Base-by-base conservation (phyloP, 1,284 basidiomycete species). In the Bjerkandera adusta region DNA sequence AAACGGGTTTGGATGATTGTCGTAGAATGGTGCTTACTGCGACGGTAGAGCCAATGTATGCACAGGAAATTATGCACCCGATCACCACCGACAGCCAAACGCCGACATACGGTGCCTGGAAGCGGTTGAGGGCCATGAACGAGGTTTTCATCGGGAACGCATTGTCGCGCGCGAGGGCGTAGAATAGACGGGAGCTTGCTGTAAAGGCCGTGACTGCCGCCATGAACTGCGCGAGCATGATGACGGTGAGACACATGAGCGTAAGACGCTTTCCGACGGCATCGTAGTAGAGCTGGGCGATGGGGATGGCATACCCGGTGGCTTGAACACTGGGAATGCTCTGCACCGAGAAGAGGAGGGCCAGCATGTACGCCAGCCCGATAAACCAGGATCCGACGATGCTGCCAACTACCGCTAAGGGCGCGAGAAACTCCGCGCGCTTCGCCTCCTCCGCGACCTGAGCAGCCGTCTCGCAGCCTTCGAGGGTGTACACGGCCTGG, bases 391-490 rank as follows among this genome's bases (percentile, higher is more conserved):
- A 81, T 18, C 79, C 77, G n/a, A 70, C 66, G 52, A 81, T 77
- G 57, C 71, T 75, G 27, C 70, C 72, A 22, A 80, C 74, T 30
- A 81, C 73, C 10, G 76, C 79, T 29, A 79, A 62, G 4, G 79
- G 79, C 1, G 79, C 77, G 18, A 81, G 73, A 39, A 77, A 51
- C 47, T 79, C 76, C 0, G 79, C 79, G 34, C 75, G 73, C 37
- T 70, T 65, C 21, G 79, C 78, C 61, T 82, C 79, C 60, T 81
- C 79, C 4, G 79, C 79, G 5, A 81, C 72, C 60, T 81, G 79
- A 20, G 79, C 79, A 29, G 79, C 79, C 4, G 79, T 81, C 58
- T 81, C 79, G 58, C 79, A 81, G 15, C 79, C 79, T 63, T 80
- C 79, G 20, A 81, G 69, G 1, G 79, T 79, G 55, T 81, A 82